Evolutionary conservation across 176 grass and related monocot genomes (phyloP), one percentile per base, ranked within the genome.

Genomic region (Avena sativa): DNA sequence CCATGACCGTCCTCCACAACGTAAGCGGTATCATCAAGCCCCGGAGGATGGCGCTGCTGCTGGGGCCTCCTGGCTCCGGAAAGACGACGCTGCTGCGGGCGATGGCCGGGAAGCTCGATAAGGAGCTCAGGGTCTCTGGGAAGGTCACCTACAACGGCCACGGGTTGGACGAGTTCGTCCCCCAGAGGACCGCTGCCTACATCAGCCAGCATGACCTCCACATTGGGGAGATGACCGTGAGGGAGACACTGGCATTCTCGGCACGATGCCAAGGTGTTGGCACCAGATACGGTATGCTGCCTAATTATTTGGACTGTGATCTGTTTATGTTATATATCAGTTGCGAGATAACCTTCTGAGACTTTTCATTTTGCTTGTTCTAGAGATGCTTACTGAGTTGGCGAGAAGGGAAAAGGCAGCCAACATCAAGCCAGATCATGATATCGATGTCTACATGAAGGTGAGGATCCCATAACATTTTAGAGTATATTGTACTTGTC

Each of bases 381-480:
- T 70, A 98, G 95, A 95, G 57, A 98, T 98, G 89, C 79, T 98
- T 48, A 92, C 87, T 79, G 95, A 98, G 80, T 52, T 98, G 85
- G 68, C 93, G 2, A 90, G 95, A 79, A 93, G 95, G 83, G 95
- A 98, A 65, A 98, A 95, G 73, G 91, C 89, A 14, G 89, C 93
- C 0, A 92, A 95, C 79, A 98, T 98, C 75, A 95, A 92, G 83
- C 95, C 95, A 2, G 93, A 98, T 74, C 95, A 94, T 19, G 95
- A 98, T 86, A 89, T 98, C 38, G 95, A 98, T 92, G 30, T 94
- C 50, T 98, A 90, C 82, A 98, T 98, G 94, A 96, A 96, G 92
- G 94, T 96, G 79, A 79, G 56, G 30, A 26, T 83, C 47, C 4
- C 67, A 56, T 50, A 28, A 2, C 70, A 60, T 60, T 60, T 75